These are phyloP conservation scores for Fallopia convolvulus DNA, from an alignment of 148 eudicot genomes.

Conservation along the genomic window DNA sequence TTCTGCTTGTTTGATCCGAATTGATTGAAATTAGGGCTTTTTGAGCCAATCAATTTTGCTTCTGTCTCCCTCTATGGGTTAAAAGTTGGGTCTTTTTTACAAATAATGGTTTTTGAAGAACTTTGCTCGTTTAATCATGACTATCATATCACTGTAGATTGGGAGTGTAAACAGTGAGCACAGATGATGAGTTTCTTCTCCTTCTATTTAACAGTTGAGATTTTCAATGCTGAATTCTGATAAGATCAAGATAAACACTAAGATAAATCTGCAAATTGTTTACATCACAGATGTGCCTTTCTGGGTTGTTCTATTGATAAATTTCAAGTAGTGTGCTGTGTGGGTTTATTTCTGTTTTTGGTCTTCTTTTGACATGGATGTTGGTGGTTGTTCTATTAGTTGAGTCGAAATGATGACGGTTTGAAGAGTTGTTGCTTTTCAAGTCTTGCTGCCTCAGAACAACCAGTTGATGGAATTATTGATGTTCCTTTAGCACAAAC, in stretches of 20 bases:
- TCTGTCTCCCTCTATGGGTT: too few species aligned
- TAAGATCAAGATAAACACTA: too few species aligned
- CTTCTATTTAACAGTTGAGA: too few species aligned
- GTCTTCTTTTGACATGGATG: not conserved
- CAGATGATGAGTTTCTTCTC: too few species aligned
- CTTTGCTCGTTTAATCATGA: too few species aligned
- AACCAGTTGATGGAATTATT: constrained; percentile 40
- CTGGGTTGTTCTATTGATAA: not conserved
- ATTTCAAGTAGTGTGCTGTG: not conserved
- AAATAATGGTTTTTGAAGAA: too few species aligned
- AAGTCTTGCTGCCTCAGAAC: constrained; percentile 43
- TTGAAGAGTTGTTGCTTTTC: constrained; percentile 37
- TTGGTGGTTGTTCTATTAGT: constrained; percentile 23
- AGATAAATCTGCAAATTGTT: too few species aligned
- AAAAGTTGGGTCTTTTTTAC: too few species aligned
- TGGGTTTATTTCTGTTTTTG: not conserved
- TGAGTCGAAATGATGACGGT: constrained; percentile 18
- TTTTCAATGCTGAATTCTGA: too few species aligned
- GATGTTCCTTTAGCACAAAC: constrained; percentile 95
- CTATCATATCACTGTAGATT: too few species aligned
- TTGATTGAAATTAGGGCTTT: constrained; percentile 4
- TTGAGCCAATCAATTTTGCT: not conserved
- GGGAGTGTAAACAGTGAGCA: too few species aligned
- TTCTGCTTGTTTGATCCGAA: constrained; percentile 4
- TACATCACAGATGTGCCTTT: not conserved